Conservation (phyloP, 2,329 filamentous ascomycete species). For the Ilyonectria sp. region DNA sequence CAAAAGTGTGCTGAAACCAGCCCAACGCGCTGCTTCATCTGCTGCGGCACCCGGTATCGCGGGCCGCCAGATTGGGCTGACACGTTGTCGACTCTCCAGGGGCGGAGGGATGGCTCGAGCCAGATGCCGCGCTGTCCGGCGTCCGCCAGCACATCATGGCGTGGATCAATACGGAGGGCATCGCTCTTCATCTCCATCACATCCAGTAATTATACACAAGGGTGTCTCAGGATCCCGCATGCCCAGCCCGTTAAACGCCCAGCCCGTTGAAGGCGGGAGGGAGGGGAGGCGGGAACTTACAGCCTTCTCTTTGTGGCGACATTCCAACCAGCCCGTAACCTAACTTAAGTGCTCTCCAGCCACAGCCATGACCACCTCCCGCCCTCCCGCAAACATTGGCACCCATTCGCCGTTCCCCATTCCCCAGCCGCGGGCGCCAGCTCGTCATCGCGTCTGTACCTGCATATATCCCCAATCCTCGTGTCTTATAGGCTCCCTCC, state of each 20-base stretch:
- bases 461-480: conserved; percentile 18
- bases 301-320: not conserved
- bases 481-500: not conserved
- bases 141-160: not conserved
- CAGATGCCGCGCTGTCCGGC: not conserved
- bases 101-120: not conserved
- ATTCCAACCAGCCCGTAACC: no score
- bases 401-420: conserved; percentile 1
- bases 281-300: conserved; percentile 8
- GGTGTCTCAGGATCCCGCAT: not conserved
- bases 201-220: not conserved
- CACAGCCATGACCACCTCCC: conserved; percentile 7
- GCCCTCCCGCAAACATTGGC: conserved; percentile 6
- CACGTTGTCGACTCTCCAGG: conserved; percentile 2
- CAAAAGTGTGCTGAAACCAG: conserved; percentile 7
- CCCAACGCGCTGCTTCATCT: conserved; percentile 1
- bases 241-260: not conserved
- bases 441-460: conserved; percentile 14
- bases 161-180: not conserved
- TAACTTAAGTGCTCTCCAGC: conserved; percentile 11
- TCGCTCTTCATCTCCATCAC: not conserved
- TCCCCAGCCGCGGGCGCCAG: not conserved
- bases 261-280: conserved; percentile 3
- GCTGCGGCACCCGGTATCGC: conserved; percentile 7
- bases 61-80: not conserved